These are phyloP conservation scores for Physcomitrellopsis africana DNA, from an alignment of 225 moss, liverwort and hornwort species.

Conservation along the genomic window DNA sequence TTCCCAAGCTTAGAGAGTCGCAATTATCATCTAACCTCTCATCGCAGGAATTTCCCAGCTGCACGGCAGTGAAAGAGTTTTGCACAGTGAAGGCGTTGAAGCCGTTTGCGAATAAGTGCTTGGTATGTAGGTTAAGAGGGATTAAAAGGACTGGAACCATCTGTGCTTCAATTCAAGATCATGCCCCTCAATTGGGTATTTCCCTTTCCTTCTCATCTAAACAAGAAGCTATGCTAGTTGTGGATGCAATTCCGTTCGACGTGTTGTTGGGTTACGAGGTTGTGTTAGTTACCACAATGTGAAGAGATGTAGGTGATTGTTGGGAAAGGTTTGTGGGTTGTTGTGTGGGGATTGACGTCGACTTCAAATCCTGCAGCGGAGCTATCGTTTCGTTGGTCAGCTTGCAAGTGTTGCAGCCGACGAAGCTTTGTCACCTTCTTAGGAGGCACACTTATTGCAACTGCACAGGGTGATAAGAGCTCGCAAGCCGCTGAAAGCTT, in stretches of 20 bases:
- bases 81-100: neutral
- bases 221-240: neutral
- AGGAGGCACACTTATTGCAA: slow-evolving; percentile 36
- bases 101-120: neutral
- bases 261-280: neutral
- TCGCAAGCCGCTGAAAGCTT: slow-evolving; percentile 28
- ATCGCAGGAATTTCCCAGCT: neutral
- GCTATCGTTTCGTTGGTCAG: slow-evolving; percentile 5
- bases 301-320: neutral
- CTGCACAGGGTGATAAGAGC: neutral
- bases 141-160: neutral
- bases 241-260: neutral
- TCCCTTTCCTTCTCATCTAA: neutral
- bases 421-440: slow-evolving; percentile 47
- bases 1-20: neutral
- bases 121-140: neutral
- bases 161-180: slow-evolving; percentile 10
- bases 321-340: neutral
- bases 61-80: neutral
- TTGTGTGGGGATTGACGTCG: neutral
- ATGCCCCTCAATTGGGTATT: neutral
- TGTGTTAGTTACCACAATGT: neutral
- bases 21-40: neutral
- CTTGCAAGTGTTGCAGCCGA: slow-evolving; percentile 52
- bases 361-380: slow-evolving; percentile 9